Conservation (phyloP, 768 basidiomycete species). For the Pleurotus cornucopiae region DNA sequence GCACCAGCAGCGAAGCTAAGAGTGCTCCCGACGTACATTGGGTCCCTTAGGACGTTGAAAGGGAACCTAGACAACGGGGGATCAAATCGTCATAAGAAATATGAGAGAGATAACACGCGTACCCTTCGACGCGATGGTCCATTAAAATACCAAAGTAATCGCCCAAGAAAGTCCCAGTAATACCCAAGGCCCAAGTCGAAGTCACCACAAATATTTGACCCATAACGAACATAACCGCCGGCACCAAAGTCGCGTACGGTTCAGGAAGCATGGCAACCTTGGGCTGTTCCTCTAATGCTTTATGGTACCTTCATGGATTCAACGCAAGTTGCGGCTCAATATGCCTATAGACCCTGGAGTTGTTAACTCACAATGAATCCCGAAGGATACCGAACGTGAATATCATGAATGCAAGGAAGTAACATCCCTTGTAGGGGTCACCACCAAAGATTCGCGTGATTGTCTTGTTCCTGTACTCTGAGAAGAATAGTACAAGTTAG, state of each 20-base stretch:
- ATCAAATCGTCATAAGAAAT: no score
- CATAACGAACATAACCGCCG: slow-evolving; percentile 53
- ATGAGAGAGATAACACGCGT: slow-evolving; percentile 11
- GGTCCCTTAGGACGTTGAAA: slow-evolving; percentile 88
- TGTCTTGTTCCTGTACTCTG: slow-evolving; percentile 76
- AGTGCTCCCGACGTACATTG: slow-evolving; percentile 97
- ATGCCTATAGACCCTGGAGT: no score
- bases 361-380: slow-evolving; percentile 69
- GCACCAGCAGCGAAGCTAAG: slow-evolving; percentile 85
- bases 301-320: slow-evolving; percentile 55
- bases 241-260: slow-evolving; percentile 58
- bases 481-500: neutral
- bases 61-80: slow-evolving; percentile 56
- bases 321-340: neutral
- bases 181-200: slow-evolving; percentile 85
- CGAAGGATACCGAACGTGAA: slow-evolving; percentile 83
- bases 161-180: slow-evolving; percentile 90
- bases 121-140: slow-evolving; percentile 85
- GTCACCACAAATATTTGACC: slow-evolving; percentile 87
- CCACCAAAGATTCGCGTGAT: slow-evolving; percentile 82
- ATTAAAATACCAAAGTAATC: slow-evolving; percentile 86
- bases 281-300: slow-evolving; percentile 77
- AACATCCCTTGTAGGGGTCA: slow-evolving; percentile 72
- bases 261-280: slow-evolving; percentile 57
- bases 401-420: slow-evolving; percentile 80